Percentiles rank a stretch among this genome's conserved stretches.
Conservation (phyloP, 2,329 filamentous ascomycete species). For the Dothideomycetes sp. region DNA sequence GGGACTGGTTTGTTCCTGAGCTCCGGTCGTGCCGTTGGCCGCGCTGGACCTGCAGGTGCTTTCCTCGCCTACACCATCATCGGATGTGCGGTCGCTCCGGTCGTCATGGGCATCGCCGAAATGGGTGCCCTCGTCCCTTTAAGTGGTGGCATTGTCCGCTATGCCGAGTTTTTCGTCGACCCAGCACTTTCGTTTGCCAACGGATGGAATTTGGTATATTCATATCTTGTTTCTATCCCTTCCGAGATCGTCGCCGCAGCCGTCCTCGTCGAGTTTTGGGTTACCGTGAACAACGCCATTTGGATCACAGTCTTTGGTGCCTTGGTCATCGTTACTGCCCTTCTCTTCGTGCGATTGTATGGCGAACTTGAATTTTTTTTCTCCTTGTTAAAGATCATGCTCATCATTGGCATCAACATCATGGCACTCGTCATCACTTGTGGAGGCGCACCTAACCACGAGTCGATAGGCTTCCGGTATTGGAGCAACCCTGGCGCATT, state of each 20-base stretch:
- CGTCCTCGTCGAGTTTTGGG: conserved; percentile 13
- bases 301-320: conserved; percentile 16
- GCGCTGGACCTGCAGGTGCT: conserved; percentile 24
- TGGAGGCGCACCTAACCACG: conserved; percentile 15
- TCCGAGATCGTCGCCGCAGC: conserved; percentile 13
- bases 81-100: conserved; percentile 14
- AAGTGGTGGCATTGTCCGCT: conserved; percentile 39
- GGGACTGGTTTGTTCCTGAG: conserved; percentile 31
- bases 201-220: conserved; percentile 76
- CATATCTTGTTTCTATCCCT: conserved; percentile 31
- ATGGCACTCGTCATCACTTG: conserved; percentile 16
- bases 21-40: conserved; percentile 27
- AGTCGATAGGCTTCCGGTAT: conserved; percentile 16
- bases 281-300: conserved; percentile 17
- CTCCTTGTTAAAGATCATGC: conserved; percentile 17
- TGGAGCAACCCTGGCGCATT: conserved; percentile 18
- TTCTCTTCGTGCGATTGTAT: conserved; percentile 15
- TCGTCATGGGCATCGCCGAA: conserved; percentile 15
- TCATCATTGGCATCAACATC: conserved; percentile 18
- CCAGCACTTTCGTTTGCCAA: conserved; percentile 65
- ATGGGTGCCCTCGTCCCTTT: conserved; percentile 16
- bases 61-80: conserved; percentile 16
- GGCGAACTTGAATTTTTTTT: conserved; percentile 17
- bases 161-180: conserved; percentile 67
- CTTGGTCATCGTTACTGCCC: conserved; percentile 13